phyloP scores from a whole-genome alignment of 1,284 basidiomycete species.

The Naganishia liquefaciens region DNA sequence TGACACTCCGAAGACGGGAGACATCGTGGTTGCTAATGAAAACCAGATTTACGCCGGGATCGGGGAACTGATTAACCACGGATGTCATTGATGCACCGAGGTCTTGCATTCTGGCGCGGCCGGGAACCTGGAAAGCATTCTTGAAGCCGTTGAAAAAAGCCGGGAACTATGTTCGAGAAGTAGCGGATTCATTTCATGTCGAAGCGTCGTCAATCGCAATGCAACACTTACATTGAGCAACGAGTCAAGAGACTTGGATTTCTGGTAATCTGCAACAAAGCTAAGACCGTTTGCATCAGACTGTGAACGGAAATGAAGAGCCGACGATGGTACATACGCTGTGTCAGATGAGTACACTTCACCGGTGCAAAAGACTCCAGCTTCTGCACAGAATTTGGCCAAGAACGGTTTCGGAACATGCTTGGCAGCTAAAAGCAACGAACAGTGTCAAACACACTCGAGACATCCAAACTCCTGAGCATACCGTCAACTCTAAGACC shows the following conservation, averaged over 20 bases:
- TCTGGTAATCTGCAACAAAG: conserved; percentile 12
- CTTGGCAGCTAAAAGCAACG: conserved; percentile 59
- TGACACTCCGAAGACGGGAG: conserved; percentile 68
- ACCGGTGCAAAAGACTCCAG: conserved; percentile 79
- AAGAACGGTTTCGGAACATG: conserved; percentile 53
- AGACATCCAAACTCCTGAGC: not conserved
- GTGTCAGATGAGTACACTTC: conserved; percentile 69
- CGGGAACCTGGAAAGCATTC: conserved; percentile 65
- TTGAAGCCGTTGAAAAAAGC: conserved; percentile 58
- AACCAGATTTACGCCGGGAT: conserved; percentile 65
- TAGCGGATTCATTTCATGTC: not conserved
- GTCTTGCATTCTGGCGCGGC: conserved; percentile 63
- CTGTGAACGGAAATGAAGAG: too few relatives aligned
- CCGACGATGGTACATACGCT: not conserved
- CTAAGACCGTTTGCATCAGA: too few relatives aligned
- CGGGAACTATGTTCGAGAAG: not conserved
- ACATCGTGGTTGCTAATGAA: conserved; percentile 83
- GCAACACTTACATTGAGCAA: not conserved
- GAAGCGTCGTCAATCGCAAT: too few relatives aligned
- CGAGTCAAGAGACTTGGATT: conserved; percentile 14
- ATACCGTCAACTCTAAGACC: conserved; percentile 68
- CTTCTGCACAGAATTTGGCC: conserved; percentile 63
- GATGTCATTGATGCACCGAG: conserved; percentile 62
- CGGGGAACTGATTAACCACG: conserved; percentile 58
- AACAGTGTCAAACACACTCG: too few relatives aligned